These are phyloP conservation scores for Hypoxylon rubiginosum DNA, from an alignment of 2,329 filamentous ascomycete genomes.

Conservation along the genomic window DNA sequence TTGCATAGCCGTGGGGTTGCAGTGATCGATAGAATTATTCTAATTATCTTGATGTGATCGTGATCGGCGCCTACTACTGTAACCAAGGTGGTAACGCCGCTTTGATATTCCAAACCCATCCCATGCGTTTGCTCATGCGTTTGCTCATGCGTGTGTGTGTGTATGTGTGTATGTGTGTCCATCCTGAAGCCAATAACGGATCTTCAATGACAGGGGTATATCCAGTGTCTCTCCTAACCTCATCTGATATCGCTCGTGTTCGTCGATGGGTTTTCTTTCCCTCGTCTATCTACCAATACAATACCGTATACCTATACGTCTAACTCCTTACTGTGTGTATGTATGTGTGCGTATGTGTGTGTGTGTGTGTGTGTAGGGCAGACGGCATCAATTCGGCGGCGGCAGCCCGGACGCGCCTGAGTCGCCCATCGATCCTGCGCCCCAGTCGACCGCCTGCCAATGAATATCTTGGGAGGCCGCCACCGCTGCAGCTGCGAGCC, in stretches of 20 bases:
- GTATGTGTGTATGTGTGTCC: slow-evolving; percentile 18
- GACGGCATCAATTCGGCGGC: slow-evolving; percentile 29
- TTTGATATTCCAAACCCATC: slow-evolving; percentile 2
- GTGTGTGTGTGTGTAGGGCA: slow-evolving; percentile 3
- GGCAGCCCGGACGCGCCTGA: slow-evolving; percentile 26
- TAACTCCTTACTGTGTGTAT: slow-evolving; percentile 4
- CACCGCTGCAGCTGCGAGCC: slow-evolving; percentile 40
- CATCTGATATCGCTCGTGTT: slow-evolving; percentile 14
- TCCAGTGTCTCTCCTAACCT: slow-evolving; percentile 23
- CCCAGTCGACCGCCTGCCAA: slow-evolving; percentile 44
- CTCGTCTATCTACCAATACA: slow-evolving; percentile 26
- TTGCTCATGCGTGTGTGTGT: too few species aligned
- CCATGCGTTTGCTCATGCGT: too few species aligned
- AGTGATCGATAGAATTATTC: slow-evolving; percentile 42
- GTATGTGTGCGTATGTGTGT: slow-evolving; percentile 4
- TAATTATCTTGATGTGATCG: slow-evolving; percentile 41
- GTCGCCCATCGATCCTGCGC: slow-evolving; percentile 37
- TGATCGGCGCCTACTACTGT: slow-evolving; percentile 37
- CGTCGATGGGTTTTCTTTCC: neutral
- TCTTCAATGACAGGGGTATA: slow-evolving; percentile 40
- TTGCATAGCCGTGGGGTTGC: slow-evolving; percentile 33
- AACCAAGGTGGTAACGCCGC: slow-evolving; percentile 24
- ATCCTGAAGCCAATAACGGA: slow-evolving; percentile 28
- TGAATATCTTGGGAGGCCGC: slow-evolving; percentile 44
- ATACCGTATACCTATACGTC: slow-evolving; percentile 14